Conservation (phyloP, 1,284 basidiomycete species). For the Ceratobasidium sp. region DNA sequence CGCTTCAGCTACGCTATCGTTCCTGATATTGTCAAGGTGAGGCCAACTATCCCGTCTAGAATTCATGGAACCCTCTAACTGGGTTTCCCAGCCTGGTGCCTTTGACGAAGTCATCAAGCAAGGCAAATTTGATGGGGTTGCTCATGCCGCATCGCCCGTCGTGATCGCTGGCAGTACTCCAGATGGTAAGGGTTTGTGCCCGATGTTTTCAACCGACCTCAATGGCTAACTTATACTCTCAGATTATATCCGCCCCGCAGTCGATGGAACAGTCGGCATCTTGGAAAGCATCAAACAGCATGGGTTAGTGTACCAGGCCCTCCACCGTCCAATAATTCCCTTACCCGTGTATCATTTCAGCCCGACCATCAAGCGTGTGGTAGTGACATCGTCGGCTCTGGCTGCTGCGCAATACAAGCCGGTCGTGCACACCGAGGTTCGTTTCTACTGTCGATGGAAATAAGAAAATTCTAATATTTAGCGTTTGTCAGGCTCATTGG, state of each 20-base stretch:
- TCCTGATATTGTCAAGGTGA: constrained; percentile 28
- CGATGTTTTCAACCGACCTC: too few species aligned
- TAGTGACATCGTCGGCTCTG: constrained; percentile 33
- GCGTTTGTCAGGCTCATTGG: constrained; percentile 10
- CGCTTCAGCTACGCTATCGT: constrained; percentile 25
- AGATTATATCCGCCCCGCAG: constrained; percentile 37
- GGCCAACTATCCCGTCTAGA: not conserved
- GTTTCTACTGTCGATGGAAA: not conserved
- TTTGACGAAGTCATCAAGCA: constrained; percentile 25
- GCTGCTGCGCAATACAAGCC: constrained; percentile 5
- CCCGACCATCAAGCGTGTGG: constrained; percentile 38
- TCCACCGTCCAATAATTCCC: not conserved
- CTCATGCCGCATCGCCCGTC: constrained; percentile 40
- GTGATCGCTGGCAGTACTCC: not conserved
- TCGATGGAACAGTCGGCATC: constrained; percentile 39
- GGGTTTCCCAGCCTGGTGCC: not conserved
- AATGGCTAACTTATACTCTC: not conserved
- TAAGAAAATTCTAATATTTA: not conserved
- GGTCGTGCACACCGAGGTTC: constrained; percentile 21
- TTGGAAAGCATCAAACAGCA: constrained; percentile 38
- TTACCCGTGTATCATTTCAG: not conserved
- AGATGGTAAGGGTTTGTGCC: constrained; percentile 4
- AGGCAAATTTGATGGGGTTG: constrained; percentile 28
- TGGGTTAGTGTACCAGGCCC: constrained; percentile 13
- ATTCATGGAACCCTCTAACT: not conserved